Evolutionary conservation across 176 grass and related monocot genomes (phyloP), one percentile per base, ranked within the genome.

Genomic region (Pontederia crassipes): DNA sequence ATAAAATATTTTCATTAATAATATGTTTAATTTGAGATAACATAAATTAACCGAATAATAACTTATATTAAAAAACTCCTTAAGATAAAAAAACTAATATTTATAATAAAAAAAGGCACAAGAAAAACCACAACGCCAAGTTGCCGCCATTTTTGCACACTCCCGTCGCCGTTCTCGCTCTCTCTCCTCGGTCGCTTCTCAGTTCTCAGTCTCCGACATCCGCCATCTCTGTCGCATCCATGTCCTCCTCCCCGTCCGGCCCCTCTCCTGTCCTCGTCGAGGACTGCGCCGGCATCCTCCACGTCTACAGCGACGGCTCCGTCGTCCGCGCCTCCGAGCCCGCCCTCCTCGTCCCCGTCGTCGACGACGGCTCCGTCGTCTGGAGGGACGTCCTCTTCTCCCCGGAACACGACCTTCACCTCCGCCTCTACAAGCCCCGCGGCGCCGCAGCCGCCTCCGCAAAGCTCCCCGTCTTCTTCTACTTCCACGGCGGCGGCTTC

Each of bases 401-500:
- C 20, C 17, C 68, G 12, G 11, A 15, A 54, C 8, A 58, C 20
- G 20, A 24, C 20, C 20, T 24, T 24, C 20, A 24, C 20, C 20
- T 24, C 20, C 20, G 20, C 20, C 68, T 71, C 45, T 71, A 71
- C 55, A 47, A 24, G 53, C 68, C 68, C 10, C 68, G 67, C 35
- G 1, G 5, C 12, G 17, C 10, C 20, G 12, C 46, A 5, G 8
- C 45, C 12, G 54, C 2, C 16, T 1, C 55, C 17, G 20, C 20
- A 24, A 71, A 71, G 46, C 17, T 71, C 17, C 68, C 68, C 46
- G 54, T 71, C 7, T 49, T 71, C 46, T 58, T n/a, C 40, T 71
- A 59, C 55, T 71, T 59, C 45, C 68, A 71, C 46, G 68, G 55
- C 46, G 68, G 68, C 12, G 68, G 68, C 55, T 71, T 59, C 68